Percentiles rank a stretch among this genome's conserved stretches.
Conservation (phyloP, 345 rosid species). For the Hibiscus mutabilis region DNA sequence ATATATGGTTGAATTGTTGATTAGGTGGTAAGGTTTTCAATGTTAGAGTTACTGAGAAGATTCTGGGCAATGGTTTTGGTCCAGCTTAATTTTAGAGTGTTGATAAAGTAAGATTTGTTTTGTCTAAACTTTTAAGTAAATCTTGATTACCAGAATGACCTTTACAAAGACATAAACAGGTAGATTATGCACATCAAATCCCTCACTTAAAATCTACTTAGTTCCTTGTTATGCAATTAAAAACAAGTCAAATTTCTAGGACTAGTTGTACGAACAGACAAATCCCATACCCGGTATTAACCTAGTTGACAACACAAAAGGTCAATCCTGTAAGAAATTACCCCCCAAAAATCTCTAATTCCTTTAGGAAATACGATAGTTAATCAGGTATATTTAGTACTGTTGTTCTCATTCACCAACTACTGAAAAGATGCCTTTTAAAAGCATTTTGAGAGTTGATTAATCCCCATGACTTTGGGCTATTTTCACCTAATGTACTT, state of each 20-base stretch:
- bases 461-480: not conserved
- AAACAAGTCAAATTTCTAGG: not conserved
- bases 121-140: not conserved
- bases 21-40: conserved; percentile 23
- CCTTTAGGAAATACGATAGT: not conserved
- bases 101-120: conserved; percentile 35
- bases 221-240: not conserved
- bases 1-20: not conserved
- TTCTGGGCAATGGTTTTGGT: conserved; percentile 27
- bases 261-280: not conserved
- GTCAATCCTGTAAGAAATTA: not conserved
- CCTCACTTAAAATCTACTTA: not conserved
- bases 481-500: not conserved
- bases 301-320: not conserved
- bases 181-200: conserved; percentile 6
- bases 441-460: not conserved
- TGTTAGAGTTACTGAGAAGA: conserved; percentile 1
- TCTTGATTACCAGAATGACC: conserved; percentile 20
- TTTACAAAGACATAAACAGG: not conserved
- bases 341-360: not conserved
- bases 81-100: conserved; percentile 57
- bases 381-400: not conserved
- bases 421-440: not conserved
- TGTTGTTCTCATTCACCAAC: not conserved
- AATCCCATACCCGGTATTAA: not conserved